phyloP scores from a whole-genome alignment of 306 rosid genomes.

The Trifolium dubium region DNA sequence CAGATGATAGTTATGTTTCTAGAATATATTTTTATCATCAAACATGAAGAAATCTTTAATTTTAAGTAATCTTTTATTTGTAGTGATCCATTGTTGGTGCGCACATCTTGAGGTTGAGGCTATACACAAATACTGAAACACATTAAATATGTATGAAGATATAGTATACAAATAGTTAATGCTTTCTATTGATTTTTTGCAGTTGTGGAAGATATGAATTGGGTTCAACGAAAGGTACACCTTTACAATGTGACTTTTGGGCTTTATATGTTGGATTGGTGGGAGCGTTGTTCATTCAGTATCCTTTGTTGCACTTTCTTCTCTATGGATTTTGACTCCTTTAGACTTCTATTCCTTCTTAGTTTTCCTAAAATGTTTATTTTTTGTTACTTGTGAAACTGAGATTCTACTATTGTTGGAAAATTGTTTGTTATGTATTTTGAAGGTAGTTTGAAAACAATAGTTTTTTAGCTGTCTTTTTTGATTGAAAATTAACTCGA shows the following conservation, averaged over 20 bases:
- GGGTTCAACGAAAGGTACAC: constrained; percentile 85
- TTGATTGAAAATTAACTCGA: constrained; percentile 3
- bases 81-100: too few relatives aligned
- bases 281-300: constrained; percentile 95
- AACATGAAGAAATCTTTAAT: neutral
- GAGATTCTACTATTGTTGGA: neutral
- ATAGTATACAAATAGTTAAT: neutral
- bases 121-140: neutral
- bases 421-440: constrained; percentile 12
- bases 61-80: neutral
- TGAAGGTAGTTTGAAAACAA: neutral
- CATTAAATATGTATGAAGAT: neutral
- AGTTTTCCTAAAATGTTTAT: constrained; percentile 18
- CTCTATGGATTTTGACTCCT: constrained; percentile 23
- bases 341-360: constrained; percentile 5
- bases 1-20: neutral
- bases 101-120: neutral
- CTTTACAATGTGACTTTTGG: constrained; percentile 98
- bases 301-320: constrained; percentile 51
- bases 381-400: constrained; percentile 5
- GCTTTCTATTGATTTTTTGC: constrained; percentile 18
- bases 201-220: constrained; percentile 67
- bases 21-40: neutral
- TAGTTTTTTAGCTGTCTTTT: constrained; percentile 15
- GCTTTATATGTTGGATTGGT: constrained; percentile 92